Conservation (phyloP, 129 eudicot genomes). For the Gnaphalium uliginosum region DNA sequence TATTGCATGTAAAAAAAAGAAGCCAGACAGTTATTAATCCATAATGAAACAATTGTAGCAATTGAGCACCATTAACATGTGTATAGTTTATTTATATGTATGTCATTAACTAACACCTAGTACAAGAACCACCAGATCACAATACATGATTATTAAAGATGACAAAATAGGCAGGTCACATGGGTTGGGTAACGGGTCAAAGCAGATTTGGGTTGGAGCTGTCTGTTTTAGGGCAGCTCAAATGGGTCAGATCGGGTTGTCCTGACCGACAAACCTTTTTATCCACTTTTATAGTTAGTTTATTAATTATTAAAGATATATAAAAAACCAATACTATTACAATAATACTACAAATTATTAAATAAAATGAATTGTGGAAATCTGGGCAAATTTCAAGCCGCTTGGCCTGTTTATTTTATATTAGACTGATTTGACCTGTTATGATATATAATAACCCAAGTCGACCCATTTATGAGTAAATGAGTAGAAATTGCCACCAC, state of each 20-base stretch:
- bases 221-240: neutral
- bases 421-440: neutral
- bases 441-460: neutral
- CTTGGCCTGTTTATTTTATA: neutral
- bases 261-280: neutral
- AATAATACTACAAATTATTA: no score
- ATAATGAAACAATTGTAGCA: conserved; percentile 1
- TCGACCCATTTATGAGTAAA: neutral
- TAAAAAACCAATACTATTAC: neutral
- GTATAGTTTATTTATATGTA: neutral
- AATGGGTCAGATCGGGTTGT: neutral
- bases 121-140: neutral
- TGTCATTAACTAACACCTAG: neutral
- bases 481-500: neutral
- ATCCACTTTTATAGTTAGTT: neutral
- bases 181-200: neutral
- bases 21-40: neutral
- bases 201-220: neutral
- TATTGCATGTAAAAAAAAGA: conserved; percentile 1
- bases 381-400: neutral
- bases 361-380: neutral
- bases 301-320: no score
- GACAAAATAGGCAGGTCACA: neutral
- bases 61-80: neutral
- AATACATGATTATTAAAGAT: neutral